A percentile compares a stretch with the other conserved stretches of the same genome.
These are phyloP conservation scores for Schrenkiella parvula DNA, from an alignment of 345 rosid species.

Conservation along the genomic window DNA sequence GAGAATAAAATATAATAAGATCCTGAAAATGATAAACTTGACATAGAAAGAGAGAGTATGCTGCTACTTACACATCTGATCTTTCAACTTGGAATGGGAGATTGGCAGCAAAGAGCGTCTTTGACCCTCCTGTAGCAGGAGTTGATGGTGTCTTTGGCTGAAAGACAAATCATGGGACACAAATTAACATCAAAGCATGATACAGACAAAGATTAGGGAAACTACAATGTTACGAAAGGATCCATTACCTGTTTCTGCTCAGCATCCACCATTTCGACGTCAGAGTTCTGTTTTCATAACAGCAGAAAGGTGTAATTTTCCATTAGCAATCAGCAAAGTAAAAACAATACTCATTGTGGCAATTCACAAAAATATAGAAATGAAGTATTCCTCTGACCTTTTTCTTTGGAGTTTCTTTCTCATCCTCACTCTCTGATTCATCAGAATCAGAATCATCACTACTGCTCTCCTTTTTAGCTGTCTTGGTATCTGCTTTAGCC, in stretches of 20 bases:
- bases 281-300: conserved; percentile 37
- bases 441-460: conserved; percentile 41
- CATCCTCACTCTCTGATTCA: conserved; percentile 50
- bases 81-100: conserved; percentile 49
- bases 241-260: conserved; percentile 9
- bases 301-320: background rate
- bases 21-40: background rate
- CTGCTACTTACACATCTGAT: conserved; percentile 52
- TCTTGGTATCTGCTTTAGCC: conserved; percentile 35
- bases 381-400: conserved; percentile 1
- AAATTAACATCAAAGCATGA: background rate
- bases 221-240: too few relatives aligned
- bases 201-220: too few relatives aligned
- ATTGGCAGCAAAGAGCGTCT: conserved; percentile 69
- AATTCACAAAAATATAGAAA: too few relatives aligned
- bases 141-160: conserved; percentile 70
- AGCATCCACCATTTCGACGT: conserved; percentile 64
- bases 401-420: conserved; percentile 45
- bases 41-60: background rate
- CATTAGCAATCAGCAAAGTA: too few relatives aligned
- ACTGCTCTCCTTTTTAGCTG: conserved; percentile 42
- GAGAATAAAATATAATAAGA: background rate
- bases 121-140: conserved; percentile 46
- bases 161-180: too few relatives aligned
- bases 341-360: too few relatives aligned